A percentile compares a stretch with the other conserved stretches of the same genome.
phyloP scores from a whole-genome alignment of 352 stramenopile genomes.

The Paralagenidium karlingii region DNA sequence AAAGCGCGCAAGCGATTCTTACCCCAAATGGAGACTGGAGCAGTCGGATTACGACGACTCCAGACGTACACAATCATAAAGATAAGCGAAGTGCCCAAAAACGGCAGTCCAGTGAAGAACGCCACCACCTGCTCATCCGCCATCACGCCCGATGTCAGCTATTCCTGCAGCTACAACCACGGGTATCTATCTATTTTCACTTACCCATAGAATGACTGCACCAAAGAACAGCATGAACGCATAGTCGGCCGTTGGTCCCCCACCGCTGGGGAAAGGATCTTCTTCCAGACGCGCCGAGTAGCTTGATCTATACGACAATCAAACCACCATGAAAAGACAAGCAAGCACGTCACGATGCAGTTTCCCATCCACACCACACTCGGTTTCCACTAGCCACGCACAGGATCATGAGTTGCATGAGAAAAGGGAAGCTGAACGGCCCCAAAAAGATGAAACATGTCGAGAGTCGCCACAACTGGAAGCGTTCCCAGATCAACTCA shows the following conservation, averaged over 20 bases:
- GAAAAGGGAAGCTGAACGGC: constrained; percentile 80
- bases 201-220: constrained; percentile 58
- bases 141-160: neutral
- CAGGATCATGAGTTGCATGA: constrained; percentile 87
- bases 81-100: constrained; percentile 75
- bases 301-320: constrained; percentile 31
- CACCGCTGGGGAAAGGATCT: constrained; percentile 72
- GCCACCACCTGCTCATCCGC: constrained; percentile 36
- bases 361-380: too few relatives aligned
- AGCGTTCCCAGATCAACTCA: constrained; percentile 73
- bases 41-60: constrained; percentile 77
- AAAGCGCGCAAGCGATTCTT: too few relatives aligned
- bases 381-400: too few relatives aligned
- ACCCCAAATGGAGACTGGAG: constrained; percentile 77
- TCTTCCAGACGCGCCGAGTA: constrained; percentile 77
- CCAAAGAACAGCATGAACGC: constrained; percentile 85
- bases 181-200: constrained; percentile 2
- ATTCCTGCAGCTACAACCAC: neutral
- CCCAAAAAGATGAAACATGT: constrained; percentile 85
- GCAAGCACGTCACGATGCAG: too few relatives aligned
- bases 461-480: constrained; percentile 82
- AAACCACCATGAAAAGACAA: too few relatives aligned
- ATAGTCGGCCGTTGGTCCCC: constrained; percentile 75
- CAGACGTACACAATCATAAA: constrained; percentile 89
- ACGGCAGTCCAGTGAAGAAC: constrained; percentile 75